Conservation (phyloP, 2,329 filamentous ascomycete species). For the Xylaria sp. region DNA sequence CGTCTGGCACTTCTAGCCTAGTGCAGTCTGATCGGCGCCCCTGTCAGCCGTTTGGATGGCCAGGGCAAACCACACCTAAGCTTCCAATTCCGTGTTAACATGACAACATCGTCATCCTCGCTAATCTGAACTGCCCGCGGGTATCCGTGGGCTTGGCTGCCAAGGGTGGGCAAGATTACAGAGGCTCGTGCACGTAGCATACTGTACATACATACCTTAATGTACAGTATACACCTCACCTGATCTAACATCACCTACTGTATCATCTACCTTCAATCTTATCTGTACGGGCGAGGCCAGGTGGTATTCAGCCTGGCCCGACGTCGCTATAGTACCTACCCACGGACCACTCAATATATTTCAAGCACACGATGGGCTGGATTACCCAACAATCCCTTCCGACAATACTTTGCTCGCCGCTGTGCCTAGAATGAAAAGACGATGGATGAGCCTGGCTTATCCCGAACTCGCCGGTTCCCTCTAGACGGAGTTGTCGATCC, state of each 20-base stretch:
- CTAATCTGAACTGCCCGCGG: neutral
- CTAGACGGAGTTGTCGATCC: neutral
- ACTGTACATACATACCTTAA: neutral
- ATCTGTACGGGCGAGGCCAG: neutral
- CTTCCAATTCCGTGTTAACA: neutral
- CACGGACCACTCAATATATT: neutral
- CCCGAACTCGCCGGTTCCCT: neutral
- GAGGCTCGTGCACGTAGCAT: neutral
- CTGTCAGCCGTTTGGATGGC: neutral
- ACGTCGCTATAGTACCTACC: neutral
- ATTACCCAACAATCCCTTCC: too few relatives aligned
- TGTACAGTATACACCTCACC: too few relatives aligned
- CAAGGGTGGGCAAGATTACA: neutral
- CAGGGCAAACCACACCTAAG: neutral
- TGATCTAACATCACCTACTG: too few relatives aligned
- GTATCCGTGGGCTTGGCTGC: neutral
- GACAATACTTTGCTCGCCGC: too few relatives aligned
- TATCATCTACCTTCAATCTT: neutral
- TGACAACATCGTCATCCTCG: constrained; percentile 4
- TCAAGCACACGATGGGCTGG: too few relatives aligned
- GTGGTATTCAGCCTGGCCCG: neutral
- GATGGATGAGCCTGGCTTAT: neutral
- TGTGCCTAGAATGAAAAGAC: too few relatives aligned
- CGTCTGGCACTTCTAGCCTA: too few relatives aligned
- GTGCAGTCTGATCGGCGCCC: too few relatives aligned